These are phyloP conservation scores for Candida glaebosa DNA, from an alignment of 805 yeast species.

Conservation along the genomic window DNA sequence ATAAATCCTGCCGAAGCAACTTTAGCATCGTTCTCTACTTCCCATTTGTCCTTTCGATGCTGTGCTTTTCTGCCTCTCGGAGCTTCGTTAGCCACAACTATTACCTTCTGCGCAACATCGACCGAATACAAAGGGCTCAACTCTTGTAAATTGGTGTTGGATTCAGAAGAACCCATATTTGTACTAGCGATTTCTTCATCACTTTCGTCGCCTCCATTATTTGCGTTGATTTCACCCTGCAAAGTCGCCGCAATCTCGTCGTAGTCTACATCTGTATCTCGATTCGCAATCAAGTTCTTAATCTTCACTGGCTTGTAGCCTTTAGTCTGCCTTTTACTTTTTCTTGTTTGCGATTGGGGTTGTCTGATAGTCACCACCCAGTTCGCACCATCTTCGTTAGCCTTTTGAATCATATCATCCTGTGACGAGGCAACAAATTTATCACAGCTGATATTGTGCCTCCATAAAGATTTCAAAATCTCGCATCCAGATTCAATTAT, in stretches of 20 bases:
- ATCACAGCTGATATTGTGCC: slow-evolving; percentile 76
- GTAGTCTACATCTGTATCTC: slow-evolving; percentile 70
- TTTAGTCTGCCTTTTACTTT: slow-evolving; percentile 16
- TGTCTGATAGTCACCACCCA: slow-evolving; percentile 81
- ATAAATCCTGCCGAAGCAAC: slow-evolving; percentile 55
- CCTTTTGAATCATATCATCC: slow-evolving; percentile 66
- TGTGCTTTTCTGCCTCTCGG: slow-evolving; percentile 68
- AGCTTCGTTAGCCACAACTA: slow-evolving; percentile 74
- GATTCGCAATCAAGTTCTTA: slow-evolving; percentile 54
- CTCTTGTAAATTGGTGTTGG: slow-evolving; percentile 5
- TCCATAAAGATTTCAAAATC: slow-evolving; percentile 67
- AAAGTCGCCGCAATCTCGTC: slow-evolving; percentile 53
- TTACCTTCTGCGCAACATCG: slow-evolving; percentile 50
- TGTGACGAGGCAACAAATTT: slow-evolving; percentile 27
- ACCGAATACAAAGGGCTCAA: slow-evolving; percentile 26
- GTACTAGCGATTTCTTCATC: slow-evolving; percentile 5
- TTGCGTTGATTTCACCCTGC: slow-evolving; percentile 23
- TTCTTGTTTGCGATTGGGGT: slow-evolving; percentile 28
- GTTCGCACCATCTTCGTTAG: slow-evolving; percentile 65
- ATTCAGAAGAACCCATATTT: background rate
- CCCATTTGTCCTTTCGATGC: slow-evolving; percentile 77
- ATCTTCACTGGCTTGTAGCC: slow-evolving; percentile 76
- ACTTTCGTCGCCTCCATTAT: slow-evolving; percentile 10
- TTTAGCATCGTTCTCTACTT: slow-evolving; percentile 68
- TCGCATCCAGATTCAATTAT: slow-evolving; percentile 62